phyloP scores from a whole-genome alignment of 2,329 filamentous ascomycete genomes.

The Madurella fahalii region DNA sequence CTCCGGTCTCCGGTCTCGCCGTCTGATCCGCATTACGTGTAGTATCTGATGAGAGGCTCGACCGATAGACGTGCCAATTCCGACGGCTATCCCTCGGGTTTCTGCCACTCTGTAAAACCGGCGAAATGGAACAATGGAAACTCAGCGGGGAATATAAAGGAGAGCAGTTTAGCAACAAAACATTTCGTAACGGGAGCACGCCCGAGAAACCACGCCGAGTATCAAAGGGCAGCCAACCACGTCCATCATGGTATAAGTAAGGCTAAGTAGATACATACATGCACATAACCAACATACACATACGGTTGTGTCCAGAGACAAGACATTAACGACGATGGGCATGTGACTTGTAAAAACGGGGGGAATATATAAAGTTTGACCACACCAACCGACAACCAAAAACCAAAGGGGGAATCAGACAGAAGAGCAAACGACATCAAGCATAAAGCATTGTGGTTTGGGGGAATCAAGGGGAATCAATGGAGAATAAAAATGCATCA shows the following conservation, averaged over 20 bases:
- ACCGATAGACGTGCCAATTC: no score
- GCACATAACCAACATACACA: slow-evolving; percentile 11
- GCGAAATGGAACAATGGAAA: no score
- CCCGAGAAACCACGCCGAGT: neutral
- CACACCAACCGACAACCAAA: neutral
- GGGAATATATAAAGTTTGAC: neutral
- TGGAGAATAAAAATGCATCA: neutral
- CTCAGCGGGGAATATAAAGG: no score
- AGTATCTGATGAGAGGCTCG: no score
- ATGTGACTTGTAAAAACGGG: neutral
- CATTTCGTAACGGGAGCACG: neutral
- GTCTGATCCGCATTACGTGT: no score
- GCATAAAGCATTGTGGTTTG: neutral
- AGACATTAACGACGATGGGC: neutral
- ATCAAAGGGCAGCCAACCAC: neutral
- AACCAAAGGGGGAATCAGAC: neutral
- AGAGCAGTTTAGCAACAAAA: no score
- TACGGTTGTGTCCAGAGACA: neutral
- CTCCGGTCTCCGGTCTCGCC: no score
- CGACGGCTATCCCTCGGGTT: no score
- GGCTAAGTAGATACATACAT: slow-evolving; percentile 5
- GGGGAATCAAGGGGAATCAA: slow-evolving; percentile 2
- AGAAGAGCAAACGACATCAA: neutral
- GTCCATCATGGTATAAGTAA: slow-evolving; percentile 2
- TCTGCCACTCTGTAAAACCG: no score